phyloP scores from a whole-genome alignment of 257 asterid genomes.

The Leonotis leonurus region DNA sequence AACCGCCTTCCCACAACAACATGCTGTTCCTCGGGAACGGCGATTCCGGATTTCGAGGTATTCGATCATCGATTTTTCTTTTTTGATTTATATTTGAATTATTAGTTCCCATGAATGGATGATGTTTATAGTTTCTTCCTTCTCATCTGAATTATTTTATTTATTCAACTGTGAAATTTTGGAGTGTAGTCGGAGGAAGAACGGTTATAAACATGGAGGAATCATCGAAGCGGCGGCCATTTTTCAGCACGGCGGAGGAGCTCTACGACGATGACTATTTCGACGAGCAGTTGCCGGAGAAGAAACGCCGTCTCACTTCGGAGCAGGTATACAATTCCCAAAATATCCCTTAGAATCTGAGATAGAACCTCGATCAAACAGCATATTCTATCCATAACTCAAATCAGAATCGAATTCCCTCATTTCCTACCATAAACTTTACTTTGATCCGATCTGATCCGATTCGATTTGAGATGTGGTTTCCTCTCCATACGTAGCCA shows the following conservation, averaged over 20 bases:
- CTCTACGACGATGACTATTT: slow-evolving; percentile 79
- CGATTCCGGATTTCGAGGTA: slow-evolving; percentile 70
- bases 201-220: slow-evolving; percentile 68
- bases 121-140: too few relatives aligned
- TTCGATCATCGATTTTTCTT: neutral
- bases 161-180: neutral
- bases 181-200: slow-evolving; percentile 38
- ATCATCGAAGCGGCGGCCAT: slow-evolving; percentile 61
- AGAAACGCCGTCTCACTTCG: slow-evolving; percentile 89
- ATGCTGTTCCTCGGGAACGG: slow-evolving; percentile 62
- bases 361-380: slow-evolving; percentile 1
- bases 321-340: slow-evolving; percentile 57
- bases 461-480: neutral
- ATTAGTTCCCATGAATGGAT: too few relatives aligned
- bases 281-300: slow-evolving; percentile 91
- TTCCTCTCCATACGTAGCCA: neutral
- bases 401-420: slow-evolving; percentile 24
- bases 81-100: too few relatives aligned
- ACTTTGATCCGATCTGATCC: too few relatives aligned
- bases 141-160: too few relatives aligned
- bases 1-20: slow-evolving; percentile 60
- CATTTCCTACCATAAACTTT: too few relatives aligned
- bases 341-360: slow-evolving; percentile 6
- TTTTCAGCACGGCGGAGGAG: slow-evolving; percentile 70
- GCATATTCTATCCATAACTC: slow-evolving; percentile 12